Base-by-base conservation (phyloP, 805 yeast genomes). In the Diddensiella santjacobensis region DNA sequence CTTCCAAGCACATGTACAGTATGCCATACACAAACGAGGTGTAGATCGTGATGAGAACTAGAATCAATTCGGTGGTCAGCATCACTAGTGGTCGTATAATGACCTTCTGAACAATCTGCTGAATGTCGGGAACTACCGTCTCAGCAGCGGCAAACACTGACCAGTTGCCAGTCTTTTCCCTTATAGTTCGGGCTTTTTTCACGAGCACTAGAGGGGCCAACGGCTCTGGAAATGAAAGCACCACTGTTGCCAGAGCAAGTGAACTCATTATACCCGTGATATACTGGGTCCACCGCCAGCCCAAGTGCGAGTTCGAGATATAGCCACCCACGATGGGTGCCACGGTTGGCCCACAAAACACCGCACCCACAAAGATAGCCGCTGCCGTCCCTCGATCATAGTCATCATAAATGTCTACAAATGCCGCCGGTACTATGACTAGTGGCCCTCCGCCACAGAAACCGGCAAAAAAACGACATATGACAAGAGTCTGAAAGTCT, bases 221-320 rank as follows among this genome's bases (percentile, higher is more conserved):
- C 1, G 88, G 79, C 67, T 87, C 95, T 43, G 73, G 74, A 50
- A 70, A 70, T 48, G 79, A 71, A 13, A 84, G 55, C 0, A 71
- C 48, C n/a, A 71, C 61, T 10, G 68, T 49, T 1, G 74, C 58
- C 1, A 71, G 56, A 11, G 76, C 70, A 2, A 75, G 64, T 2
- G 72, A 67, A 18, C 75, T 75, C 63, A 83, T 64, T 47, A 85
- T 80, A 52, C 86, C 90, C 1, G 82, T 73, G 47, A 87, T 68
- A 64, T 86, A 87, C 53, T 73, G 75, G 11, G 86, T 76, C 95
- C 95, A 87, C 61, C 96, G 73, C 95, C 95, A 87, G 17, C 88
- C 87, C 38, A 88, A 69, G 47, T 74, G 70, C 49, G 79, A 74
- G 42, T 67, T 64, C n/a, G 72, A 74, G 39, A 83, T 79, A 63